phyloP scores from a whole-genome alignment of 2,329 filamentous ascomycete species.

The Magnaporthiopsis incrustans region DNA sequence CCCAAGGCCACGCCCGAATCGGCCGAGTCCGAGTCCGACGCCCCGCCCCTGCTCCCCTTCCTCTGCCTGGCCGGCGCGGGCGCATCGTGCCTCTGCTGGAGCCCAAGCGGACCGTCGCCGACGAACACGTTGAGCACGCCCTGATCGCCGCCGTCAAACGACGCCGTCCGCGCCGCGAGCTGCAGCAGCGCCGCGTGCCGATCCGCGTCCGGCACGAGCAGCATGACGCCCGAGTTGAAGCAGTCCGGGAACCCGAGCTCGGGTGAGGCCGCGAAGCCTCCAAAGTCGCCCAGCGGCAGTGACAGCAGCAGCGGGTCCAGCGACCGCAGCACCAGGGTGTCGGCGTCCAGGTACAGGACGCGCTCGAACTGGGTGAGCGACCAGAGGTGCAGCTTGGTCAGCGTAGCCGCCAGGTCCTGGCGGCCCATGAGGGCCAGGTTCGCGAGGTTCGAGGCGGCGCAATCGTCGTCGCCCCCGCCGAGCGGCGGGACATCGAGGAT shows the following conservation, averaged over 20 bases:
- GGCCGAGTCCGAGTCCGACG: neutral
- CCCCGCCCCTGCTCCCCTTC: too few relatives aligned
- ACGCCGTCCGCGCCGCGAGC: constrained; percentile 56
- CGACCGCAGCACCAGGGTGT: constrained; percentile 53
- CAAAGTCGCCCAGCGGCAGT: neutral
- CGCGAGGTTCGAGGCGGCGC: constrained; percentile 14
- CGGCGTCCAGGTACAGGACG: constrained; percentile 61
- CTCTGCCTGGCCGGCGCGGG: too few relatives aligned
- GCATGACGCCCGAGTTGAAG: constrained; percentile 64
- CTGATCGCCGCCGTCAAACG: constrained; percentile 66
- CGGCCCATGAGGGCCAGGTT: constrained; percentile 63
- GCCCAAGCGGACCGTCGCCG: constrained; percentile 29
- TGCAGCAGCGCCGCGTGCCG: constrained; percentile 56
- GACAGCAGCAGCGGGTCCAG: constrained; percentile 56
- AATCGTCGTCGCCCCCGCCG: neutral
- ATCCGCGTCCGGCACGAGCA: constrained; percentile 54
- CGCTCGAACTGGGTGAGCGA: constrained; percentile 56
- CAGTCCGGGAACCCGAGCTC: constrained; percentile 67
- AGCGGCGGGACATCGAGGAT: constrained; percentile 12
- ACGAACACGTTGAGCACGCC: constrained; percentile 64
- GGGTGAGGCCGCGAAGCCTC: constrained; percentile 36
- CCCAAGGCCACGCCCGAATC: neutral
- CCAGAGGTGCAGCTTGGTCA: constrained; percentile 66
- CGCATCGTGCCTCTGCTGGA: constrained; percentile 5
- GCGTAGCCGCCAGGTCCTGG: constrained; percentile 56